Base-by-base conservation (phyloP, 129 eudicot species). In the Heracleum sosnowskyi region DNA sequence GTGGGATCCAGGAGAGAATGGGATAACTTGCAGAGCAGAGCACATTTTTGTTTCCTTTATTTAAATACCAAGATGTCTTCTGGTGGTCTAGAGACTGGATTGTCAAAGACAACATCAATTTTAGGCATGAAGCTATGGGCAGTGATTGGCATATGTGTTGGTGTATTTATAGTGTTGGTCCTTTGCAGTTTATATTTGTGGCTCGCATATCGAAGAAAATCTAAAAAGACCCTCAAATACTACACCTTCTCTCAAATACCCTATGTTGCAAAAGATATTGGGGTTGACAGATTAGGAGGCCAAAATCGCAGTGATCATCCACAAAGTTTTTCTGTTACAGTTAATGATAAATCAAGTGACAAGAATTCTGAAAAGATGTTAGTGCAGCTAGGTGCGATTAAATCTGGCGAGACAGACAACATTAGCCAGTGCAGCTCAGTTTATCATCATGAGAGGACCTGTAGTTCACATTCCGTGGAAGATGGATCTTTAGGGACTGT, bases 121-220 rank as follows among this genome's bases (percentile, higher is more conserved):
- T 78, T 90, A 83, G 93, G 89, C 76, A 75, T 93, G 47, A 91
- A 91, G 75, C 84, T 93, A 68, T 93, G 98, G 98, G 96, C 86
- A 55, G 78, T 88, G 37, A 89, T 91, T 82, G 90, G 98, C 76
- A 26, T 93, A 34, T 85, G 88, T 80, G 86, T 88, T 37, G 91
- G 88, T 74, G 86, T 89, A 37, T 89, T 93, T 26, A 85, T 93
- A 57, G 85, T 89, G 77, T 44, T 93, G 79, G 87, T 91, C 78
- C 87, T 93, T 10, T 85, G 93, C 74, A 79, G 90, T 57, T 79
- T 93, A 72, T 89, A 93, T 22, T 70, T 89, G 83, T 93, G 97
- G 98, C 84, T 89, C 53, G 76, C 86, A 76, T 89, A 84, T 40
- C 81, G 89, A 75, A 81, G 89, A 68, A 93, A 89, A 83, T 89